Conservation (phyloP, 257 asterid species). For the Scutellaria galericulata region DNA sequence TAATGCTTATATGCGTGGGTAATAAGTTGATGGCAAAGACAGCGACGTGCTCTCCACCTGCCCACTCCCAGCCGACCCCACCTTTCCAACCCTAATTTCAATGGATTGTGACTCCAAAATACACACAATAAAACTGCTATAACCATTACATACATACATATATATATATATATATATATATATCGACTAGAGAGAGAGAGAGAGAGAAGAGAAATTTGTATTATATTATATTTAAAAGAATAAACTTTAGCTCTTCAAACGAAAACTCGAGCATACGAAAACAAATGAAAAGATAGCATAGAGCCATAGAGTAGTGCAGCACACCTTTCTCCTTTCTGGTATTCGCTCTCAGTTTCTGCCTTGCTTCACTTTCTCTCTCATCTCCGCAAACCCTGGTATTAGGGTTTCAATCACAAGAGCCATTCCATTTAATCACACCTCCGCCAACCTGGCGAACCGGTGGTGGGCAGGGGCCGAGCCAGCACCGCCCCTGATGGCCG, state of each 20-base stretch:
- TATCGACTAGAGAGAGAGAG: no score
- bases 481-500: conserved; percentile 38
- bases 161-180: no score
- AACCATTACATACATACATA: not conserved
- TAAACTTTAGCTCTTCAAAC: conserved; percentile 24
- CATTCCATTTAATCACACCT: not conserved
- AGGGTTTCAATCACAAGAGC: not conserved
- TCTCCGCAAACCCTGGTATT: not conserved
- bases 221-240: not conserved
- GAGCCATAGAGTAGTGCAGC: conserved; percentile 15
- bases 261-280: conserved; percentile 4
- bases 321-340: not conserved
- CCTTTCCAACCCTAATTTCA: conserved; percentile 50
- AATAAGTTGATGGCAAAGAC: conserved; percentile 41
- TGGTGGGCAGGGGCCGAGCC: conserved; percentile 72
- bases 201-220: not conserved
- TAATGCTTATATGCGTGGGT: no score
- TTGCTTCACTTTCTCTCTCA: no score
- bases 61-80: conserved; percentile 58
- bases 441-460: conserved; percentile 53
- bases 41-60: conserved; percentile 57
- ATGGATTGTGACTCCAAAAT: not conserved
- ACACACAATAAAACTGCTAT: not conserved
- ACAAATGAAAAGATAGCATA: conserved; percentile 30
- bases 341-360: no score